Conservation (phyloP, 1,139 yeast species). For the Blastobotrys serpentis region DNA sequence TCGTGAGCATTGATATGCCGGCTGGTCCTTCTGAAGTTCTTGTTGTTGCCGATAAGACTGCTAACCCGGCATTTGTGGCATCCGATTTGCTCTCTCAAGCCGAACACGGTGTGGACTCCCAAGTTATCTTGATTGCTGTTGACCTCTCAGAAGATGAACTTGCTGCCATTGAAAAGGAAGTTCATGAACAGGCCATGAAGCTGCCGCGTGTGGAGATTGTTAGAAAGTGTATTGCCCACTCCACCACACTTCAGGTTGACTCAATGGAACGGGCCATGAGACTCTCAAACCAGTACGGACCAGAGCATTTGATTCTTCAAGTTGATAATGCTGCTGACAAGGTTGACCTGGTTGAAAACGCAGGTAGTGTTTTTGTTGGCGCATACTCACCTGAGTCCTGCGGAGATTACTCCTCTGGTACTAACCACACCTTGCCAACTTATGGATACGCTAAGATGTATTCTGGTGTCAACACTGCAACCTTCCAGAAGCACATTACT, state of each 20-base stretch:
- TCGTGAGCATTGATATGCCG: slow-evolving; percentile 98
- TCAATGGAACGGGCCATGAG: slow-evolving; percentile 74
- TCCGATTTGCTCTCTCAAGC: slow-evolving; percentile 95
- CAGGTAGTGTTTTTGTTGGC: slow-evolving; percentile 96
- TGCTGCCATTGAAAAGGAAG: slow-evolving; percentile 71
- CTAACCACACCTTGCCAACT: slow-evolving; percentile 96
- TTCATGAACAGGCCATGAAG: slow-evolving; percentile 76
- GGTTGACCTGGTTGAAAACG: slow-evolving; percentile 78
- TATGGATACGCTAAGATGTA: slow-evolving; percentile 97
- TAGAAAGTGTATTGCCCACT: slow-evolving; percentile 87
- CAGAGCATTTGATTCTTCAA: slow-evolving; percentile 94
- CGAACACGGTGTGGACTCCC: slow-evolving; percentile 98
- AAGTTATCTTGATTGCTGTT: slow-evolving; percentile 87
- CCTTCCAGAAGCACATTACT: slow-evolving; percentile 93
- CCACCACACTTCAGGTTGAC: slow-evolving; percentile 70
- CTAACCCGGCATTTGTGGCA: slow-evolving; percentile 95
- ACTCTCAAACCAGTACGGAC: slow-evolving; percentile 88
- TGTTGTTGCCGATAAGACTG: slow-evolving; percentile 80
- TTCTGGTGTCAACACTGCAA: slow-evolving; percentile 94
- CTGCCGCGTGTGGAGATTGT: slow-evolving; percentile 94
- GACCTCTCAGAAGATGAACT: slow-evolving; percentile 60
- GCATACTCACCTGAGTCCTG: slow-evolving; percentile 95
- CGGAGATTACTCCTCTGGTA: slow-evolving; percentile 97
- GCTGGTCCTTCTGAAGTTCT: slow-evolving; percentile 99
- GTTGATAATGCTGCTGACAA: slow-evolving; percentile 70